phyloP scores from a whole-genome alignment of 805 yeast species.

The Metschnikowia kofuensis region DNA sequence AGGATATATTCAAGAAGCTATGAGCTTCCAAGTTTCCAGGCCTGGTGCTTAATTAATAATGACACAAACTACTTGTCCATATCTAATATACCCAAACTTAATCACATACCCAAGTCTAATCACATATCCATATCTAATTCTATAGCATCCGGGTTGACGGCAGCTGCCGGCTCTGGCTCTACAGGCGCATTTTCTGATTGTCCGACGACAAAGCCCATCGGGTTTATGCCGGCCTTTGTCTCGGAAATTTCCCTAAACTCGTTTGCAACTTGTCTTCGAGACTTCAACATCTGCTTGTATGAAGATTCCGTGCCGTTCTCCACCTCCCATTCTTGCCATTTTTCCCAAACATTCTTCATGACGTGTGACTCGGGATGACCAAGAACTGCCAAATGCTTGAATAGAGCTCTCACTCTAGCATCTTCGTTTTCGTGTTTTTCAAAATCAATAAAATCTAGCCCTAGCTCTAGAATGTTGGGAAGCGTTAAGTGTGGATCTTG shows the following conservation, averaged over 20 bases:
- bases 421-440: constrained; percentile 55
- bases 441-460: constrained; percentile 52
- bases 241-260: constrained; percentile 17
- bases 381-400: constrained; percentile 35
- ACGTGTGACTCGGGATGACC: constrained; percentile 21
- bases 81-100: constrained; percentile 38
- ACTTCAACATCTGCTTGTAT: constrained; percentile 69
- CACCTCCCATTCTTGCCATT: constrained; percentile 76
- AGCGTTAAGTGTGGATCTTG: constrained; percentile 43
- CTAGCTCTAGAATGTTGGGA: constrained; percentile 38
- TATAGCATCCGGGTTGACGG: constrained; percentile 59
- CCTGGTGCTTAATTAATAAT: background rate
- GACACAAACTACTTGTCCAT: constrained; percentile 25
- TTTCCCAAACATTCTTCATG: constrained; percentile 45
- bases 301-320: constrained; percentile 66
- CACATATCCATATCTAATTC: constrained; percentile 49
- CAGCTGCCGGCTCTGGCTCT: background rate
- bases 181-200: constrained; percentile 19
- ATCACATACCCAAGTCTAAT: background rate
- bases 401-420: constrained; percentile 61
- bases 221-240: constrained; percentile 20
- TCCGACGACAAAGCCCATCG: constrained; percentile 50
- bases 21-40: constrained; percentile 11
- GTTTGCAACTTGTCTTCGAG: constrained; percentile 44
- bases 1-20: constrained; percentile 23